These are phyloP conservation scores for Fonsecaea multimorphosa DNA, from an alignment of 2,329 filamentous ascomycete genomes.

Conservation along the genomic window DNA sequence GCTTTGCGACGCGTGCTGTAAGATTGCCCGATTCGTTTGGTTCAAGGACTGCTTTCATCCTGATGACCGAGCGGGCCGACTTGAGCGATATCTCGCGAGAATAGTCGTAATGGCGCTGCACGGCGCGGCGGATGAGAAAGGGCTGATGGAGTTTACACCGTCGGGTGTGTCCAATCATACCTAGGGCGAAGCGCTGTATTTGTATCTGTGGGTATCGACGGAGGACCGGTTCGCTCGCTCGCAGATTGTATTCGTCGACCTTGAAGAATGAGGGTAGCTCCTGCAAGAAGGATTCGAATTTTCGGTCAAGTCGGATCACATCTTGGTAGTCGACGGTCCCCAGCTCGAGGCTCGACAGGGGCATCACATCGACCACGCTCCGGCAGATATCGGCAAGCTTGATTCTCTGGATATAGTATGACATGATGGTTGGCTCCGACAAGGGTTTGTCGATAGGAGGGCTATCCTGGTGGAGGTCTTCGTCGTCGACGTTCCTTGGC, in stretches of 20 bases:
- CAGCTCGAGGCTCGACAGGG: constrained; percentile 40
- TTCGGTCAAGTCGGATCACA: constrained; percentile 48
- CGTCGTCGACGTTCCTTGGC: constrained; percentile 53
- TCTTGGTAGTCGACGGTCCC: constrained; percentile 45
- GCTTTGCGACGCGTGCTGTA: constrained; percentile 30
- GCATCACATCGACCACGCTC: constrained; percentile 48
- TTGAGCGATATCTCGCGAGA: constrained; percentile 48
- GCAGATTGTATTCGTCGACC: constrained; percentile 43
- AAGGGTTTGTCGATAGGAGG: constrained; percentile 41
- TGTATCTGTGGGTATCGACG: constrained; percentile 42
- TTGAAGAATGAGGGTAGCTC: constrained; percentile 48
- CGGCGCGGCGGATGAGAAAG: constrained; percentile 48
- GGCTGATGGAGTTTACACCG: constrained; percentile 49
- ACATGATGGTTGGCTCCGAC: constrained; percentile 52
- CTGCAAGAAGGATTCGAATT: constrained; percentile 43
- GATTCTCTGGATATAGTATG: constrained; percentile 53
- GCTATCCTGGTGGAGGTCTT: constrained; percentile 42
- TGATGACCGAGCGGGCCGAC: constrained; percentile 48
- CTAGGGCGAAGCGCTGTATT: constrained; percentile 46
- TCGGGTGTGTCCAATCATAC: constrained; percentile 46
- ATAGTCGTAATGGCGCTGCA: constrained; percentile 46
- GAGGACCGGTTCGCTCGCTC: constrained; percentile 42
- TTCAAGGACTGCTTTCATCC: constrained; percentile 47
- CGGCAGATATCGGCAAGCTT: constrained; percentile 50
- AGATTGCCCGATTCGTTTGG: constrained; percentile 40